A percentile compares a stretch with the other conserved stretches of the same genome.
Conservation (phyloP, 495 filamentous ascomycete genomes). For the Annulohypoxylon moriforme region DNA sequence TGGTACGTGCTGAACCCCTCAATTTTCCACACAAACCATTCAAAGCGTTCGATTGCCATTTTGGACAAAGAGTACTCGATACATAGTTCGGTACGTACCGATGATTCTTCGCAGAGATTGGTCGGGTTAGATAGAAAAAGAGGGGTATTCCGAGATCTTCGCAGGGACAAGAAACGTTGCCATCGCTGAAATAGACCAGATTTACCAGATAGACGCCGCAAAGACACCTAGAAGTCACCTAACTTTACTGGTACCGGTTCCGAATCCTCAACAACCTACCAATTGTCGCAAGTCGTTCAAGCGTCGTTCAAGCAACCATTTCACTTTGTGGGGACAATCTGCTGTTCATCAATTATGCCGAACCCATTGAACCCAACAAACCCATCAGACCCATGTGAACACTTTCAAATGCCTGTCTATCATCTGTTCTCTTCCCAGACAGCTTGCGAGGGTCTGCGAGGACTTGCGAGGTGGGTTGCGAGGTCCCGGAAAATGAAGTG, state of each 20-base stretch:
- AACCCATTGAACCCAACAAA: background rate
- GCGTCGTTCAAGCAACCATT: slow-evolving; percentile 2
- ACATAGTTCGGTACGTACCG: slow-evolving; percentile 20
- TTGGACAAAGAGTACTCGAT: slow-evolving; percentile 12
- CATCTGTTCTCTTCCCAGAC: background rate
- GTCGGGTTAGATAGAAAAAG: background rate
- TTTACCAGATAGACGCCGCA: slow-evolving; percentile 15
- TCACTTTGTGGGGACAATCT: slow-evolving; percentile 3
- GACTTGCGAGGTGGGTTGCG: background rate
- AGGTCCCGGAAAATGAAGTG: background rate
- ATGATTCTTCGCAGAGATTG: slow-evolving; percentile 21
- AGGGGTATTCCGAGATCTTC: slow-evolving; percentile 22
- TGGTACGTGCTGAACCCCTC: slow-evolving; percentile 22
- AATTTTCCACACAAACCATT: background rate
- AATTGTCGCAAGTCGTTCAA: background rate
- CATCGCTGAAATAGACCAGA: background rate
- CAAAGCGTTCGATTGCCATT: background rate
- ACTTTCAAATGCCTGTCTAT: background rate
- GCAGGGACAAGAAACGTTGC: slow-evolving; percentile 29
- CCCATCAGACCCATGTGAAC: background rate
- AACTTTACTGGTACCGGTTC: too few species aligned
- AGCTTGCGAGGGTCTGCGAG: too few species aligned
- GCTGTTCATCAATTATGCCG: slow-evolving; percentile 21
- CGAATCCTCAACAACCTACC: slow-evolving; percentile 3
- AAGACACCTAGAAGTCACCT: slow-evolving; percentile 21